Conservation (phyloP, 108 stramenopile genomes). For the Fragilaria radians region DNA sequence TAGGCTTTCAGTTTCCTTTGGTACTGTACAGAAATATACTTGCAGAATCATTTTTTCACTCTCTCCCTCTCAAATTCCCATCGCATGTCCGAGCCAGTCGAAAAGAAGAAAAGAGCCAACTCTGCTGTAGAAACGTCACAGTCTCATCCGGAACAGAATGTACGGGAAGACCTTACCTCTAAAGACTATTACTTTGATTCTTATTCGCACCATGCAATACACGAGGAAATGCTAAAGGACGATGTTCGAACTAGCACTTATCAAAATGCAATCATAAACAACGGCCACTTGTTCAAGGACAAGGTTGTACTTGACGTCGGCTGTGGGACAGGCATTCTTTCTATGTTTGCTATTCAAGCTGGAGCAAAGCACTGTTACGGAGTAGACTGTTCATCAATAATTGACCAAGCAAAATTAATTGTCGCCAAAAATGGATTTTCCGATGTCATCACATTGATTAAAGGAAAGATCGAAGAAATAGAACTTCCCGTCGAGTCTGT, state of each 20-base stretch:
- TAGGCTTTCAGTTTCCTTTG: too few species aligned
- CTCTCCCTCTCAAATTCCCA: too few species aligned
- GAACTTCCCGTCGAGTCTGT: conserved; percentile 76
- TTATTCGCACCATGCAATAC: conserved; percentile 95
- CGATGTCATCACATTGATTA: conserved; percentile 77
- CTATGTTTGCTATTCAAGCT: conserved; percentile 88
- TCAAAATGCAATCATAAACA: conserved; percentile 77
- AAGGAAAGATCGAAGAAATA: conserved; percentile 91
- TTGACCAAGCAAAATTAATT: conserved; percentile 75
- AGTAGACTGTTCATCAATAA: conserved; percentile 89
- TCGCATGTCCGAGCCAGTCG: not conserved
- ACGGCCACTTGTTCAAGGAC: conserved; percentile 69
- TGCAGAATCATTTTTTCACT: too few species aligned
- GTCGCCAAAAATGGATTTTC: conserved; percentile 75
- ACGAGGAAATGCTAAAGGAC: conserved; percentile 97
- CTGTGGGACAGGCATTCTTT: conserved; percentile 90
- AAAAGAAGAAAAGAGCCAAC: not conserved
- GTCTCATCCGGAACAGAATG: not conserved
- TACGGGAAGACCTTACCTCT: conserved; percentile 43
- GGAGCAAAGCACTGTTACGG: conserved; percentile 91
- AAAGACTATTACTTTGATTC: conserved; percentile 92
- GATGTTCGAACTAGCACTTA: conserved; percentile 89
- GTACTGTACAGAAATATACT: too few species aligned
- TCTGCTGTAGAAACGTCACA: not conserved
- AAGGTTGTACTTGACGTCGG: conserved; percentile 95